Base-by-base conservation (phyloP, 257 asterid species). In the Galeopsis tetrahit region DNA sequence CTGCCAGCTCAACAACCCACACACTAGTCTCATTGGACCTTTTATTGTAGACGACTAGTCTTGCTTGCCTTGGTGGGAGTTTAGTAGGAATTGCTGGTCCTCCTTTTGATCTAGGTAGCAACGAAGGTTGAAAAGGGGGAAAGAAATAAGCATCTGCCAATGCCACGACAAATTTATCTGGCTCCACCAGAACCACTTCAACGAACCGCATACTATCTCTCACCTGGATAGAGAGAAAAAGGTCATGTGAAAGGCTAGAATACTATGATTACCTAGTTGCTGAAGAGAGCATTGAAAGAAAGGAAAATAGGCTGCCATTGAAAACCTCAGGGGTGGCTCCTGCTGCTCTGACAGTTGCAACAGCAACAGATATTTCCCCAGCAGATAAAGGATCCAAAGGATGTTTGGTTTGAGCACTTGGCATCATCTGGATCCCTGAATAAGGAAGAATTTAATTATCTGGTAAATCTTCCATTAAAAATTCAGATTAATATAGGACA, bases 291-390 rank as follows among this genome's bases (percentile, higher is more conserved):
- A 59, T 31, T 49, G 32, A 66, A 59, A 68, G 53, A 40, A 70
- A 32, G 49, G 38, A 49, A 48, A 48, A 48, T 10, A 36, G 13
- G 55, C 17, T 6, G 43, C 15, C 13, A 59, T 38, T 67, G 49
- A 36, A 56, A 62, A 92, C 98, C 98, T 90, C 98, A 48, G 98
- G 98, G 46, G 98, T 90, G 59, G 96, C 96, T 79, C 98, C 98
- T 52, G 98, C 97, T 63, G 95, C 94, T 77, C 98, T 85, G 73
- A 92, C 98, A 38, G 95, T 90, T 62, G 84, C 92, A 57, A 92
- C 95, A 14, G 96, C 96, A 67, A 92, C 92, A 32, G 96, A 83
- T 71, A 92, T 90, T 78, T 92, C 98, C 68, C 94, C 81, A 72
- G 94, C 89, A 63, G 96, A 83, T 76, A 92, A 82, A 71, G 97